Evolutionary conservation across 805 yeast species (phyloP), one percentile per base, ranked within the genome.

Genomic region (Maudiozyma turicensis): DNA sequence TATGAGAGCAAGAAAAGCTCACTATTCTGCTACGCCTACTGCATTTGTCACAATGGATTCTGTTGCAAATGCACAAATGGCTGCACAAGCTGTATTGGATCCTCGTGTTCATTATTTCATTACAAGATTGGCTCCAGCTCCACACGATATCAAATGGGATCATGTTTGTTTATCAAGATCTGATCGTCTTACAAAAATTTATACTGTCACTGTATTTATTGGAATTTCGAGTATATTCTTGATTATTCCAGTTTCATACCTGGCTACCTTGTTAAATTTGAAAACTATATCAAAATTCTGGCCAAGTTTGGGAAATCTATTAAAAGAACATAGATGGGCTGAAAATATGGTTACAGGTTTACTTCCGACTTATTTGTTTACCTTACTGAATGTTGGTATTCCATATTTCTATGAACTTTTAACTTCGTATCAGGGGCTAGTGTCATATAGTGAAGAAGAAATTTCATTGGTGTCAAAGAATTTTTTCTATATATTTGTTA

Each of bases 21-120:
- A 84, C 53, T 86, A 81, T 59, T 80, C 86, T 0, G 84, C 96
- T 0, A 86, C 95, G 0, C 88, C 95, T 31, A 84, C 91, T 3
- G 97, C 98, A 0, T 91, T 91, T 66, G 80, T 91, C 8, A 93
- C 98, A 0, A 86, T 91, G 96, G 91, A 86, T 54, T 78, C 93
- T 0, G 97, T 89, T 3, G 95, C 96, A 0, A 82, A 89, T 55
- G 97, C 98, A 2, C 99, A 91, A 64, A 84, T 89, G 86, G 83
- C 93, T 31, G 96, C 97, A 0, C 99, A 93, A 64, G 93, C 97
- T 0, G 90, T 91, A 0, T 65, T 93, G 50, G 96, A 90, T 61
- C 97, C 97, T 0, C 77, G 86, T 50, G 88, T 93, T 7, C 83
- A 86, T 61, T 86, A 81, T 50, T 70, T 93, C 47, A 86, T 90